Base-by-base conservation (phyloP, 2,329 filamentous ascomycete species). In the Colletotrichum cordylinicola region DNA sequence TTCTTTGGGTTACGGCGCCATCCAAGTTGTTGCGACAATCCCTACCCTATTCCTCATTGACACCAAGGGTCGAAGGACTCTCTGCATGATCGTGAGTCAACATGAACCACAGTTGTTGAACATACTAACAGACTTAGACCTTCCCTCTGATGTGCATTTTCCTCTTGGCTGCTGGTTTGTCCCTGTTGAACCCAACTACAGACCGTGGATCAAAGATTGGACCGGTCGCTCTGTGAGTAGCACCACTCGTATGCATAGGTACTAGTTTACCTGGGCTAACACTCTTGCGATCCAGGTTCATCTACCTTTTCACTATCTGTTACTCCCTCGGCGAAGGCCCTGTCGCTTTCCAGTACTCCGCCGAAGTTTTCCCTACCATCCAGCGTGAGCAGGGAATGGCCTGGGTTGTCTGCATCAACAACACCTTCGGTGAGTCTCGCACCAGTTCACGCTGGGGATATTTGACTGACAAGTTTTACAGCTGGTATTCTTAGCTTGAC, bases 341-440 rank as follows among this genome's bases (percentile, higher is more conserved):
- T 0, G 91, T 93, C 1, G 91, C 91, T 0, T 93, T 92, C 81
- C 88, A 89, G 16, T 93, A 93, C 84, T 88, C 86, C 1, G 91
- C 92, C 6, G 91, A 93, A 80, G 90, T 92, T 13, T 93, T 92
- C 82, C 91, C 92, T 1, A 87, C 93, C 1, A 91, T 89, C 2
- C 91, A 93, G 81, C 86, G 91, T 78, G 91, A 93, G 81, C 87
- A 92, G 7, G 91, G 91, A 33, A 93, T 93, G 92, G 87, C 86
- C 0, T 92, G 66, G 66, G 66, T 58, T 35, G 66, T 68, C 2
- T 68, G 66, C 21, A 68, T 68, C 8, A 68, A 68, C 48, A 68
- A 68, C 66, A 68, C 66, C 12, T 68, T 68, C 16, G 66, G 66
- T 68, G 2, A 48, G 56, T 62, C 13, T 52, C 2, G 67, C 60